Base-by-base conservation (phyloP, 2,329 filamentous ascomycete species). In the Ophiostoma perfectum region DNA sequence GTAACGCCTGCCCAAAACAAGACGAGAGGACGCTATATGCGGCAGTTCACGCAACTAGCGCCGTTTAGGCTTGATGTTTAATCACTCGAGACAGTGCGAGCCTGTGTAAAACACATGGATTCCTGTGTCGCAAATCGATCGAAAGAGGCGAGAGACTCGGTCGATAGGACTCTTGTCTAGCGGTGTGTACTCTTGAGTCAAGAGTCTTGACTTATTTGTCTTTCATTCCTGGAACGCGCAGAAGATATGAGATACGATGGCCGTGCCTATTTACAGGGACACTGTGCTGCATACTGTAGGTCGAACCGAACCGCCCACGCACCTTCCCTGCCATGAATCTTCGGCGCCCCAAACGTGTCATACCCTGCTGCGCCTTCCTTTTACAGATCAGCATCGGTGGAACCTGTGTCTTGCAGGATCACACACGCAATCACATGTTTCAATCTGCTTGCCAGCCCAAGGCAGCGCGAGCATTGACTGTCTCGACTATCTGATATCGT, bases 41-140 rank as follows among this genome's bases (percentile, higher is more conserved):
- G 66, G 66, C 62, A 65, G 63, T 60, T 68, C 49, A 68, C 66
- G 62, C 66, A 38, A 68, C 65, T 65, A 68, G 66, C 62, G 66
- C n/a, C 6, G 14, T 62, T 62, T 39, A 14, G 55, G 55, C 55
- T 55, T 55, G 18, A 18, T 27, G 18, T 55, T 55, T 55, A 27
- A 55, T 55, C 27, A 55, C n/a, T 55, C n/a, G 49, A 55, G 49
- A 55, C 49, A 55, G 49, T 55, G 49, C 49, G 49, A 12, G 7
- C 49, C 12, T 55, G 49, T 55, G n/a, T 55, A 9, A 9, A 55
- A 55, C 49, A 27, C 4, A 18, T 47, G 27, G 27, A 27, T 27
- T 27, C 27, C 27, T 16, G 11, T 55, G 49, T 27, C 8, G 49
- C 49, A 55, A 27, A 55, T 55, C 49, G n/a, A 27, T 27, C 27